Evolutionary conservation across 352 stramenopile genomes (phyloP).

Genomic region (Globisporangium orthogonon): DNA sequence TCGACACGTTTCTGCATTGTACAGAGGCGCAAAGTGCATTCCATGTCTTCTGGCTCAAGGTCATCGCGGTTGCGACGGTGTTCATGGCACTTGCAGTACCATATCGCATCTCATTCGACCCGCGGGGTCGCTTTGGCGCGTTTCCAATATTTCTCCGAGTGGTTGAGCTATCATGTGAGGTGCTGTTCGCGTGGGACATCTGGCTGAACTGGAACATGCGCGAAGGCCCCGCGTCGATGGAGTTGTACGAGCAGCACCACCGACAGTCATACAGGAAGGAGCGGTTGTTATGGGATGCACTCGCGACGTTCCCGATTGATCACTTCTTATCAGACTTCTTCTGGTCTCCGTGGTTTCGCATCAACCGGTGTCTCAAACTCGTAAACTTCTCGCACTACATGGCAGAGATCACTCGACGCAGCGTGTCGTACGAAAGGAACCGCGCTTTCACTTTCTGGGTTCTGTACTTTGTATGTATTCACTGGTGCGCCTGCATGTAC

Average conservation of each 20-base stretch:
- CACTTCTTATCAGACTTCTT: slow-evolving; percentile 50
- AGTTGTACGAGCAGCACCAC: slow-evolving; percentile 45
- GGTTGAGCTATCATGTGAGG: slow-evolving; percentile 32
- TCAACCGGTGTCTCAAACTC: slow-evolving; percentile 49
- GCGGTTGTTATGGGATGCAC: slow-evolving; percentile 29
- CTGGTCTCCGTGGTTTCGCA: slow-evolving; percentile 24
- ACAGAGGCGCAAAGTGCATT: slow-evolving; percentile 41
- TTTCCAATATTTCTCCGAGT: slow-evolving; percentile 17
- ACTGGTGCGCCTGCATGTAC: slow-evolving; percentile 48
- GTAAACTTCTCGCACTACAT: slow-evolving; percentile 54
- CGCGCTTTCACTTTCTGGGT: slow-evolving; percentile 32
- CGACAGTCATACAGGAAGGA: slow-evolving; percentile 29
- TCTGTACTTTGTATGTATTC: slow-evolving; percentile 37
- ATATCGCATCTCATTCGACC: slow-evolving; percentile 51
- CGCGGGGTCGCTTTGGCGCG: slow-evolving; percentile 16
- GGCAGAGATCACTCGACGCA: slow-evolving; percentile 41
- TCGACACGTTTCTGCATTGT: slow-evolving; percentile 37
- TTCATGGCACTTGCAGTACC: slow-evolving; percentile 42
- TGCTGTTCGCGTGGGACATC: slow-evolving; percentile 48
- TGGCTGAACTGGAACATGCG: slow-evolving; percentile 63
- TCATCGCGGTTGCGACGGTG: slow-evolving; percentile 26
- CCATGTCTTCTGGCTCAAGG: slow-evolving; percentile 47
- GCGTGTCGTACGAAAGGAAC: slow-evolving; percentile 42
- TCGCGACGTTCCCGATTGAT: slow-evolving; percentile 45
- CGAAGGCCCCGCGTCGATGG: slow-evolving; percentile 35